phyloP scores from a whole-genome alignment of 1,139 yeast genomes.

The Saccharomyces hybrid region DNA sequence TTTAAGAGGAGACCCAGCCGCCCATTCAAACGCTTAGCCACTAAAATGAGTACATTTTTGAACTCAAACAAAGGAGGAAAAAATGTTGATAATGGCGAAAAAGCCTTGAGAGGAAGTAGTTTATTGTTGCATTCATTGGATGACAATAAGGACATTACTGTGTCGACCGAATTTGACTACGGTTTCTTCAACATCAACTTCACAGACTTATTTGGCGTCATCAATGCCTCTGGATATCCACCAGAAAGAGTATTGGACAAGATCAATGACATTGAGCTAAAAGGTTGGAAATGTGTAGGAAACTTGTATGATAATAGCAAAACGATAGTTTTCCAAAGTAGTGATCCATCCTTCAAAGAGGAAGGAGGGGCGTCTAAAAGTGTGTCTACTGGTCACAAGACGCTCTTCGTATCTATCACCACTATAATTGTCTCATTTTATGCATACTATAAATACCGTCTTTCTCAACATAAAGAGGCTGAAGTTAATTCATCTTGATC shows the following conservation, averaged over 20 bases:
- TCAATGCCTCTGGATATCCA: slow-evolving; percentile 17
- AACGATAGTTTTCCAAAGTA: slow-evolving; percentile 2
- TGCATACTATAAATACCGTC: slow-evolving; percentile 3
- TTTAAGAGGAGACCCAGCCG: neutral
- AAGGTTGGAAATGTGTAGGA: slow-evolving; percentile 24
- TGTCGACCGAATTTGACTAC: slow-evolving; percentile 8
- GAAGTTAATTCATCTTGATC: neutral
- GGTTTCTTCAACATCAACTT: slow-evolving; percentile 16
- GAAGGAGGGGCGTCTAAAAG: neutral
- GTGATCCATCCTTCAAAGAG: neutral
- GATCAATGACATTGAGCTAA: slow-evolving; percentile 15
- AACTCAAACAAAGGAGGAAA: neutral
- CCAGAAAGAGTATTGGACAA: slow-evolving; percentile 20
- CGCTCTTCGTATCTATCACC: neutral
- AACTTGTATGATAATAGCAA: slow-evolving; percentile 5
- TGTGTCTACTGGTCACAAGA: neutral
- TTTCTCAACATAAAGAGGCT: neutral
- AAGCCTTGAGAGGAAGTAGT: slow-evolving; percentile 8
- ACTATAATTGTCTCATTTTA: slow-evolving; percentile 2
- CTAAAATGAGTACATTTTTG: neutral
- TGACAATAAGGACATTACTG: slow-evolving; percentile 5
- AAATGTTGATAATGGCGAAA: neutral
- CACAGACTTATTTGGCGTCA: slow-evolving; percentile 22
- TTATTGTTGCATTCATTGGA: slow-evolving; percentile 13
- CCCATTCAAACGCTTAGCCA: neutral